phyloP scores from a whole-genome alignment of 306 rosid genomes.

The Chamaecrista fasciculata region DNA sequence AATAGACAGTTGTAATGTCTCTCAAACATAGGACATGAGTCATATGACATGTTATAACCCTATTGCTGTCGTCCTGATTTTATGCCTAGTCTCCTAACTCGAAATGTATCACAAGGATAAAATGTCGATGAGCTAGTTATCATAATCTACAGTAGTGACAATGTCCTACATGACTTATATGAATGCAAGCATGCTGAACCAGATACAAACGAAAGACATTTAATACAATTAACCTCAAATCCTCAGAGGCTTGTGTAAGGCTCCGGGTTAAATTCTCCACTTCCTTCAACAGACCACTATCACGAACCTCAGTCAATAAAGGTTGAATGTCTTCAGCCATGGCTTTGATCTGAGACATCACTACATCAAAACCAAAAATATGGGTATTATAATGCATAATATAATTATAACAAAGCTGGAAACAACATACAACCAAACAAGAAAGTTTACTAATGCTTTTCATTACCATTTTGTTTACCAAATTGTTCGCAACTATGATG shows the following conservation, averaged over 20 bases:
- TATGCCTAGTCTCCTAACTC: neutral
- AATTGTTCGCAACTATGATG: neutral
- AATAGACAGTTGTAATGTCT: neutral
- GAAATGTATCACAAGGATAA: conserved; percentile 5
- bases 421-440: neutral
- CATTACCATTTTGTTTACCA: neutral
- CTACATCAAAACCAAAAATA: conserved; percentile 63
- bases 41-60: neutral
- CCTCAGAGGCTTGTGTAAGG: conserved; percentile 73
- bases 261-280: conserved; percentile 76
- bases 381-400: conserved; percentile 50
- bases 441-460: neutral
- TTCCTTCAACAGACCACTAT: conserved; percentile 74
- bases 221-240: conserved; percentile 63
- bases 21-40: neutral
- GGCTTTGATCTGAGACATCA: conserved; percentile 91
- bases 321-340: conserved; percentile 96
- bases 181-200: neutral
- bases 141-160: neutral
- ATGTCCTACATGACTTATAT: neutral
- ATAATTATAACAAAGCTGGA: conserved; percentile 4
- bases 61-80: neutral
- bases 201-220: neutral
- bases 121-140: conserved; percentile 15
- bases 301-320: conserved; percentile 81